A percentile compares a stretch with the other conserved stretches of the same genome.
phyloP scores from a whole-genome alignment of 1,139 yeast genomes.

The Blastobotrys illinoisensis region DNA sequence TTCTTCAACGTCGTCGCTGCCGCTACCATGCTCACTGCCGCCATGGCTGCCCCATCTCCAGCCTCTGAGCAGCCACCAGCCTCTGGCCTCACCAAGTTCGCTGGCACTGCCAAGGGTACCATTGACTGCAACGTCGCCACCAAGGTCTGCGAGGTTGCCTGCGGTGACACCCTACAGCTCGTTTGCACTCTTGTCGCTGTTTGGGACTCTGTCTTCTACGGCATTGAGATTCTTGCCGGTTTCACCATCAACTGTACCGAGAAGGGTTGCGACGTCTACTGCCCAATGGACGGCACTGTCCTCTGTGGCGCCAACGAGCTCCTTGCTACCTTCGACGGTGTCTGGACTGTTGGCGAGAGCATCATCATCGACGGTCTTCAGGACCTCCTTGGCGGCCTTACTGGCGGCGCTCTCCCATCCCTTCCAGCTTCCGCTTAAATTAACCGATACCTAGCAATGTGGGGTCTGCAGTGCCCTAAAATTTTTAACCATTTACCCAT shows the following conservation, averaged over 20 bases:
- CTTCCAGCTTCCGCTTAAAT: not conserved
- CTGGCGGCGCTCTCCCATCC: not conserved
- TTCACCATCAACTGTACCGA: slow-evolving; percentile 14
- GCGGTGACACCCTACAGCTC: slow-evolving; percentile 12
- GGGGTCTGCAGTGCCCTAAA: not conserved
- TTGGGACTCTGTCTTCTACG: slow-evolving; percentile 18
- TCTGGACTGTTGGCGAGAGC: slow-evolving; percentile 17
- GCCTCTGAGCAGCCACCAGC: not conserved
- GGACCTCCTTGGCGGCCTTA: slow-evolving; percentile 6
- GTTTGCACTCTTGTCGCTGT: slow-evolving; percentile 14
- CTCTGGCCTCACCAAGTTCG: slow-evolving; percentile 1
- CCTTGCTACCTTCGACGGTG: slow-evolving; percentile 16
- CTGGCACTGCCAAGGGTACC: slow-evolving; percentile 7
- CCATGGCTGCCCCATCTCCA: slow-evolving; percentile 8
- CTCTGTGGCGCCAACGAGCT: slow-evolving; percentile 15
- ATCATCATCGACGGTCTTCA: slow-evolving; percentile 13
- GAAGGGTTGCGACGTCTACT: slow-evolving; percentile 16
- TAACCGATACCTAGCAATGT: not conserved
- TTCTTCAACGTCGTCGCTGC: slow-evolving; percentile 5
- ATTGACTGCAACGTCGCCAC: slow-evolving; percentile 16
- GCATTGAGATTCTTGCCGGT: slow-evolving; percentile 16
- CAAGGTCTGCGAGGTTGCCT: slow-evolving; percentile 13
- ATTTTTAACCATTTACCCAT: not conserved
- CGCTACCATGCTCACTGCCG: slow-evolving; percentile 6
- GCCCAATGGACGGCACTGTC: slow-evolving; percentile 16